Evolutionary conservation across 805 yeast genomes (phyloP).

Genomic region (Candida bentonensis): DNA sequence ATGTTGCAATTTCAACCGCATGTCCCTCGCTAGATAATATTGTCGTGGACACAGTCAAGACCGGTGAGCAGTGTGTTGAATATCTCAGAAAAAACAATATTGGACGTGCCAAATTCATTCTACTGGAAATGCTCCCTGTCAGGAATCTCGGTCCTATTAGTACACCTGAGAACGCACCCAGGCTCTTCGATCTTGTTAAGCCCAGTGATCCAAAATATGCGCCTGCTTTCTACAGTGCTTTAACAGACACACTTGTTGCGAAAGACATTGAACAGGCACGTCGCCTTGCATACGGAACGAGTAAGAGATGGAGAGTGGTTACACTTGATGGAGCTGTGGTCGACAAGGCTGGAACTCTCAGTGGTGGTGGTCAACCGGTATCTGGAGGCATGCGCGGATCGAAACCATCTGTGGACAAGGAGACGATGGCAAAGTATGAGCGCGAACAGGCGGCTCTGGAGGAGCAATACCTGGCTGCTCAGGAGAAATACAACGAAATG

Average conservation of each 20-base stretch:
- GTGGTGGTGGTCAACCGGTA: conserved; percentile 77
- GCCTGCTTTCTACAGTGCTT: conserved; percentile 80
- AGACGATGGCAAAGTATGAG: conserved; percentile 2
- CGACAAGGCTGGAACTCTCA: conserved; percentile 87
- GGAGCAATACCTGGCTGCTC: conserved; percentile 18
- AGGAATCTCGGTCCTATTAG: conserved; percentile 42
- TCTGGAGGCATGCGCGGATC: conserved; percentile 59
- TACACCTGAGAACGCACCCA: conserved; percentile 65
- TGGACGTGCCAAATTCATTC: conserved; percentile 82
- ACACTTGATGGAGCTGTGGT: conserved; percentile 85
- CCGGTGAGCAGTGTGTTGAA: conserved; percentile 68
- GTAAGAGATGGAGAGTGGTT: conserved; percentile 70
- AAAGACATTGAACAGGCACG: conserved; percentile 66
- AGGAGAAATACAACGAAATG: conserved; percentile 28
- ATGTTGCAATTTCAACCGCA: conserved; percentile 90
- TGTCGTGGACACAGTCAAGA: conserved; percentile 71
- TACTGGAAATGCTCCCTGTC: conserved; percentile 57
- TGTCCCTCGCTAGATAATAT: conserved; percentile 82
- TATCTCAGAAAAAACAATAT: conserved; percentile 66
- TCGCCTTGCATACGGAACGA: conserved; percentile 66
- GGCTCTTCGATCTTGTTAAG: conserved; percentile 71
- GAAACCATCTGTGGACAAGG: conserved; percentile 2
- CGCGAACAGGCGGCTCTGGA: conserved; percentile 11
- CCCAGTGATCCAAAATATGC: conserved; percentile 55
- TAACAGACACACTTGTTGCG: conserved; percentile 83